These are phyloP conservation scores for Cadophora luteo-olivacea DNA, from an alignment of 2,329 filamentous ascomycete genomes.

Conservation along the genomic window DNA sequence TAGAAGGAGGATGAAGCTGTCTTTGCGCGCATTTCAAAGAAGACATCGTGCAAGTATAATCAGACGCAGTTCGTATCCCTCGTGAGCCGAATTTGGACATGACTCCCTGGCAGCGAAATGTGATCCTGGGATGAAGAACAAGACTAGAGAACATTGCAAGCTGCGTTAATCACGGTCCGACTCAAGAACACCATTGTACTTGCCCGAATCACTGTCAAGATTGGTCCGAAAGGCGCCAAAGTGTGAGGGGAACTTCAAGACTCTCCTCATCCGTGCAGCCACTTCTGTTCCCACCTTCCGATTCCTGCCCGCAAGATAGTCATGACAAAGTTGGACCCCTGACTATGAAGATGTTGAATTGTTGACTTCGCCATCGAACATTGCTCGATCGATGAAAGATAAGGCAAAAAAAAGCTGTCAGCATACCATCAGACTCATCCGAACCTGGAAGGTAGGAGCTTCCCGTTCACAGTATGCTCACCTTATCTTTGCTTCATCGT, in stretches of 20 bases:
- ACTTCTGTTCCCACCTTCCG: neutral
- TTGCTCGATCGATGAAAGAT: neutral
- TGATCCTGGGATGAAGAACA: neutral
- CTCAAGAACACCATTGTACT: neutral
- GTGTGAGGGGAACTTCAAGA: neutral
- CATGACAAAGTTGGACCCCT: neutral
- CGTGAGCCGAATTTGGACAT: constrained; percentile 1
- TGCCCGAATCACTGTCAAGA: neutral
- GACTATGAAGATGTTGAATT: neutral
- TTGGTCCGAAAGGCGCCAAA: neutral
- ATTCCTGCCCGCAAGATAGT: neutral
- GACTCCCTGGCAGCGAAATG: neutral
- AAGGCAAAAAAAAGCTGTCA: neutral
- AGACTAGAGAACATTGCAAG: neutral
- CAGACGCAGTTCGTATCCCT: neutral
- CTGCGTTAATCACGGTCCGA: neutral
- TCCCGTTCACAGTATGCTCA: neutral
- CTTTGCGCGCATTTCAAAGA: neutral
- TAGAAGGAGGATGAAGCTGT: neutral
- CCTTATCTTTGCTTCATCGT: neutral
- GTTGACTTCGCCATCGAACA: neutral
- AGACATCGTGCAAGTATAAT: neutral
- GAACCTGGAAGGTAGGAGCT: neutral
- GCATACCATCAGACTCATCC: constrained; percentile 2
- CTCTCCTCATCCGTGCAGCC: neutral